Conservation (phyloP, 306 rosid species). For the Senna siamea region DNA sequence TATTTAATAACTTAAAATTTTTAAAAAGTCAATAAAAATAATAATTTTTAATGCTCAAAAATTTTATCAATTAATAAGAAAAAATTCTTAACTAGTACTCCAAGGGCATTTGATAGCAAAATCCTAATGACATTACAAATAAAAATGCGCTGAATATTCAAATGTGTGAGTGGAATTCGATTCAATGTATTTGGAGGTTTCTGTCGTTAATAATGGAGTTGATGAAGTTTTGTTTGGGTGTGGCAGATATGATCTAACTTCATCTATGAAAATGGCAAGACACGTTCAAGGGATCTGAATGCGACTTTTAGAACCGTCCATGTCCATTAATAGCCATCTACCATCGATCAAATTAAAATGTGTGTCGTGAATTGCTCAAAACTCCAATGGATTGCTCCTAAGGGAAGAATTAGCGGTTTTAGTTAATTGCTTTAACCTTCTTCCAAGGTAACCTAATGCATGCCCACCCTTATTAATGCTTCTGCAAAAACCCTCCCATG, state of each 20-base stretch:
- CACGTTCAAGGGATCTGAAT: slow-evolving; percentile 35
- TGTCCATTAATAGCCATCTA: no score
- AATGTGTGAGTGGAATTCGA: background rate
- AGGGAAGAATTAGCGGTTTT: slow-evolving; percentile 35
- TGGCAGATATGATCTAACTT: slow-evolving; percentile 40
- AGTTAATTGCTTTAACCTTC: slow-evolving; percentile 50
- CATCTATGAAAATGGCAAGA: no score
- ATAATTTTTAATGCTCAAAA: no score
- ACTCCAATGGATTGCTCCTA: slow-evolving; percentile 12
- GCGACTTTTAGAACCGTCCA: no score
- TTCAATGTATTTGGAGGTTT: background rate
- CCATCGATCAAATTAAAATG: background rate
- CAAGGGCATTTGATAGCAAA: no score
- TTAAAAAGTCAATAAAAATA: no score
- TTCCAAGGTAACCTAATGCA: slow-evolving; percentile 48
- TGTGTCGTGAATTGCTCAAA: slow-evolving; percentile 12
- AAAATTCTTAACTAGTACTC: no score
- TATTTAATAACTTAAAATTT: no score
- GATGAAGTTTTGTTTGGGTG: background rate
- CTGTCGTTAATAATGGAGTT: slow-evolving; percentile 3
- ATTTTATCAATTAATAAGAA: no score
- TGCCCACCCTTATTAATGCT: slow-evolving; percentile 28
- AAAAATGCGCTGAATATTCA: no score
- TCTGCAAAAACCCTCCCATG: slow-evolving; percentile 31
- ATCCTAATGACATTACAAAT: no score